Evolutionary conservation across 73 alveolate genomes (phyloP), one percentile per base, ranked within the genome.

Genomic region (Tetrahymena elliotti): DNA sequence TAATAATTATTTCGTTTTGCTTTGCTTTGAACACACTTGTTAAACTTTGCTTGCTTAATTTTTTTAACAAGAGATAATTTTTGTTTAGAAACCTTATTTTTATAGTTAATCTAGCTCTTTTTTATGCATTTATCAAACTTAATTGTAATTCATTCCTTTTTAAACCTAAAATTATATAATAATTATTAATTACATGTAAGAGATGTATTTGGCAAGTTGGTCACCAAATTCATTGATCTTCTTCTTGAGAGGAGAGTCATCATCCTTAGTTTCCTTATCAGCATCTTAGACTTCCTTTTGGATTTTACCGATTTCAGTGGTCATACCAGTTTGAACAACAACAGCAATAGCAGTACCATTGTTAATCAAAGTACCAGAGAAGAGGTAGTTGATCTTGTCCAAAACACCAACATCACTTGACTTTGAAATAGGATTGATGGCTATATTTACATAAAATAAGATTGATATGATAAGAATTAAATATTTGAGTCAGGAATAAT

Each of bases 301-400:
- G 84, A 99, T 98, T 96, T 97, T 97, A 41, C 99, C 99, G 53
- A 99, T 98, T 94, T 98, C 99, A 36, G 99, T 99, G 68, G 96
- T 92, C 99, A 98, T 99, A 83, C 99, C 99, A 82, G 98, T 98
- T 82, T 96, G 95, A 39, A 97, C 96, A 3, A 99, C 99, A 47
- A 99, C 97, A 6, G 99, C 99, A 2, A 97, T 84, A 33, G 98
- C 99, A 9, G 97, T 68, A 52, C 99, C 99, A 53, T 97, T 96
- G 93, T 98, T 95, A 38, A 98, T 95, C 36, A 97, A 94, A 41
- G 99, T 97, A 27, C 99, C 97, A 11, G 99, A 96, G 96, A 98
- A 99, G 35, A 98, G 98, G 92, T 40, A 84, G 35, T 94, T 94
- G 38, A 88, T 88, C 38, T 94, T 94, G 92, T 94, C 96, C 83